Conservation (phyloP, 805 yeast genomes). For the Saccharomycopsis fermentans region DNA sequence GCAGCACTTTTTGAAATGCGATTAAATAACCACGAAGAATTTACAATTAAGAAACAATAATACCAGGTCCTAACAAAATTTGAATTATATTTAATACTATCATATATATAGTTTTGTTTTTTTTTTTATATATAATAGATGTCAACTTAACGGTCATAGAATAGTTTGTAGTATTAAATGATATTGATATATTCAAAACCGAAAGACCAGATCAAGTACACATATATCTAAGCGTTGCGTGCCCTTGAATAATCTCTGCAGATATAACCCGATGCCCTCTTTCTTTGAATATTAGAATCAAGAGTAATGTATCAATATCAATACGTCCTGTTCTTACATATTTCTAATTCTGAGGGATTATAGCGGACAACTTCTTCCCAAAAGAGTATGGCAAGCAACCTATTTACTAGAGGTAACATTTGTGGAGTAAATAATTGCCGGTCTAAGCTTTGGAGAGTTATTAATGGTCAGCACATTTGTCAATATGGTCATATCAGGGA, state of each 20-base stretch:
- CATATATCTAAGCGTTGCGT: not conserved
- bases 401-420: conserved; percentile 61
- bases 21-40: conserved; percentile 8
- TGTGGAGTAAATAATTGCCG: conserved; percentile 91
- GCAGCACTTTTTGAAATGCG: conserved; percentile 41
- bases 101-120: not conserved
- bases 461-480: conserved; percentile 76
- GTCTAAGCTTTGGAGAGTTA: conserved; percentile 58
- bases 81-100: not conserved
- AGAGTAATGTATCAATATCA: too few relatives aligned
- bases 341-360: too few relatives aligned
- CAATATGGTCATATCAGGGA: conserved; percentile 86
- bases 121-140: not conserved
- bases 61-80: not conserved
- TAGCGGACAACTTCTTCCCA: too few relatives aligned
- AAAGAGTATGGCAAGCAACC: not conserved
- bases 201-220: too few relatives aligned
- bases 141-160: too few relatives aligned
- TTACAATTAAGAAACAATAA: not conserved
- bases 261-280: too few relatives aligned
- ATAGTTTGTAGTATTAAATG: too few relatives aligned
- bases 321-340: too few relatives aligned
- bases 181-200: too few relatives aligned
- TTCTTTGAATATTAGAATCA: too few relatives aligned
- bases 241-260: not conserved